Evolutionary conservation across 78 protist genomes (phyloP).

Genomic region (Salpingoeca rosetta): DNA sequence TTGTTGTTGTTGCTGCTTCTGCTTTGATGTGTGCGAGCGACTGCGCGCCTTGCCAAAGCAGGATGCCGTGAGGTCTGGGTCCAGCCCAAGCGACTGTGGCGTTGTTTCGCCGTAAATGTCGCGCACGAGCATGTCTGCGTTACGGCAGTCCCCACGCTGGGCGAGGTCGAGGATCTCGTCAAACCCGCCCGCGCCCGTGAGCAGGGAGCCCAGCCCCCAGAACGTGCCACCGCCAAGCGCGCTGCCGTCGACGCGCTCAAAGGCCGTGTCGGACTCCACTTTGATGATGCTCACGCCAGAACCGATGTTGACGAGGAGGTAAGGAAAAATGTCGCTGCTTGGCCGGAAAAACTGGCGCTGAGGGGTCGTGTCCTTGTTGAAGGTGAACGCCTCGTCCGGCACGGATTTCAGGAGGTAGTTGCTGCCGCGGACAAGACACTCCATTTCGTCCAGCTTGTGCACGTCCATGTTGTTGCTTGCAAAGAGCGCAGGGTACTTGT

Average conservation of each 20-base stretch:
- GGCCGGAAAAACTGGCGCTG: background rate
- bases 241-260: constrained; percentile 80
- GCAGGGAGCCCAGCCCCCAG: constrained; percentile 69
- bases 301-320: constrained; percentile 81
- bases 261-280: constrained; percentile 40
- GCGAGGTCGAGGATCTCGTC: constrained; percentile 59
- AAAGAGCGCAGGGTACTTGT: constrained; percentile 35
- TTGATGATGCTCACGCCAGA: constrained; percentile 72
- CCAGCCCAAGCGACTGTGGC: constrained; percentile 30
- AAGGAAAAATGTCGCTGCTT: constrained; percentile 49
- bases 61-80: constrained; percentile 44
- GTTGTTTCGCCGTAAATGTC: constrained; percentile 91
- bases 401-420: constrained; percentile 51
- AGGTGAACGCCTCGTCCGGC: constrained; percentile 21
- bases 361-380: background rate
- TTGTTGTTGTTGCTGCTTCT: background rate
- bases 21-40: too few relatives aligned
- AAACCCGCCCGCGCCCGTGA: constrained; percentile 52
- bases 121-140: constrained; percentile 86
- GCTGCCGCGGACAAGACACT: constrained; percentile 60
- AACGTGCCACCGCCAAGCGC: constrained; percentile 90
- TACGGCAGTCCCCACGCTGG: constrained; percentile 21
- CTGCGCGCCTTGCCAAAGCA: constrained; percentile 53
- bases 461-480: constrained; percentile 30
- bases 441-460: constrained; percentile 65